Evolutionary conservation across 345 rosid species (phyloP).

Genomic region (Lenwebbia sp.): DNA sequence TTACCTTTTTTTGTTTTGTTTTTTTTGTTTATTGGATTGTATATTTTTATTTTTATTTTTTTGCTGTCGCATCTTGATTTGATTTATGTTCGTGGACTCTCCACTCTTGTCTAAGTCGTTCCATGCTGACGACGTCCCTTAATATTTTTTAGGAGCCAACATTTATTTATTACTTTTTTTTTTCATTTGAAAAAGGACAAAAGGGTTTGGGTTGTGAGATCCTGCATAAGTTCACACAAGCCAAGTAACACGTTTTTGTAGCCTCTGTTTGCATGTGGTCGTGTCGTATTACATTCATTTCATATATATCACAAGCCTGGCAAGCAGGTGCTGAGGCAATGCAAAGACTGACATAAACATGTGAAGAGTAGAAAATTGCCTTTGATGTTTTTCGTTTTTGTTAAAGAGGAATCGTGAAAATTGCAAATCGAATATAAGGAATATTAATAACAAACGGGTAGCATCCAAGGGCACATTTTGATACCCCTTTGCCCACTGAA

Average conservation of each 20-base stretch:
- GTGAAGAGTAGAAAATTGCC: not conserved
- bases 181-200: not conserved
- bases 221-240: not conserved
- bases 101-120: not conserved
- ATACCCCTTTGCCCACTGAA: not conserved
- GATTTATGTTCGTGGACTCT: not conserved
- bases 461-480: not conserved
- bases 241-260: not conserved
- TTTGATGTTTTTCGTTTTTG: too few relatives aligned
- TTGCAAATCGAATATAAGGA: not conserved
- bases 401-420: not conserved
- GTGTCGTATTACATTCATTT: not conserved
- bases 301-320: not conserved
- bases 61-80: not conserved
- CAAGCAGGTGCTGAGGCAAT: not conserved
- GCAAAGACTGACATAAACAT: not conserved
- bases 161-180: not conserved
- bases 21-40: not conserved
- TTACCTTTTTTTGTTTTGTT: not conserved
- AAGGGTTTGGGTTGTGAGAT: not conserved
- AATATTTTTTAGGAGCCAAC: not conserved
- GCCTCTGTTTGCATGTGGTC: not conserved
- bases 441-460: not conserved
- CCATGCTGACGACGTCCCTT: not conserved
- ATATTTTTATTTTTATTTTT: not conserved